Percentiles rank a stretch among this genome's conserved stretches.
Evolutionary conservation across 345 rosid genomes (phyloP).

Genomic region (Excoecaria cochinchinensis): DNA sequence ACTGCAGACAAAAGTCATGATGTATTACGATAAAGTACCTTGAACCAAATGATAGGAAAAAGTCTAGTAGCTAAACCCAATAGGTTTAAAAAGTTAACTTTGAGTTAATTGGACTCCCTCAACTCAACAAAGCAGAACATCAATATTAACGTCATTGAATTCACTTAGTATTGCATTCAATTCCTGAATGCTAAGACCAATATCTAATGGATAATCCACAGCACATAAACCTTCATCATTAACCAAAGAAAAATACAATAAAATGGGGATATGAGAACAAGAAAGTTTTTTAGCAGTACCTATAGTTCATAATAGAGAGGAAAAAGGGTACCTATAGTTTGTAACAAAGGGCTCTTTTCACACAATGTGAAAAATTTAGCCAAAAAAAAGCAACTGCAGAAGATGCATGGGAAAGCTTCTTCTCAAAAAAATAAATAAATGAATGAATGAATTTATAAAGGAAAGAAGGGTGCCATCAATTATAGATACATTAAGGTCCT

Average conservation of each 20-base stretch:
- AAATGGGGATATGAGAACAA: not conserved
- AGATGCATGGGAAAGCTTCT: not conserved
- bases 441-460: not conserved
- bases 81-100: not conserved
- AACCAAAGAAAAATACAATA: not conserved
- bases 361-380: not conserved
- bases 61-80: not conserved
- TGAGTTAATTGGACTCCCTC: not conserved
- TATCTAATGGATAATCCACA: not conserved
- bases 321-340: not conserved
- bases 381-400: not conserved
- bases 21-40: not conserved
- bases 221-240: not conserved
- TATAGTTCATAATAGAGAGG: not conserved
- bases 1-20: not conserved
- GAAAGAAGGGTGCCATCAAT: not conserved
- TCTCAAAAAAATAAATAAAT: not conserved
- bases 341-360: not conserved
- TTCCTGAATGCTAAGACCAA: not conserved
- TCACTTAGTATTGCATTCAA: not conserved
- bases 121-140: not conserved
- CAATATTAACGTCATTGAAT: not conserved
- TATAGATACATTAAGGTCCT: no score
- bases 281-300: not conserved
- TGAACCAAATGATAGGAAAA: not conserved